Evolutionary conservation across 148 eudicot genomes (phyloP), one percentile per base, ranked within the genome.

Genomic region (Dysphania ambrosioides): DNA sequence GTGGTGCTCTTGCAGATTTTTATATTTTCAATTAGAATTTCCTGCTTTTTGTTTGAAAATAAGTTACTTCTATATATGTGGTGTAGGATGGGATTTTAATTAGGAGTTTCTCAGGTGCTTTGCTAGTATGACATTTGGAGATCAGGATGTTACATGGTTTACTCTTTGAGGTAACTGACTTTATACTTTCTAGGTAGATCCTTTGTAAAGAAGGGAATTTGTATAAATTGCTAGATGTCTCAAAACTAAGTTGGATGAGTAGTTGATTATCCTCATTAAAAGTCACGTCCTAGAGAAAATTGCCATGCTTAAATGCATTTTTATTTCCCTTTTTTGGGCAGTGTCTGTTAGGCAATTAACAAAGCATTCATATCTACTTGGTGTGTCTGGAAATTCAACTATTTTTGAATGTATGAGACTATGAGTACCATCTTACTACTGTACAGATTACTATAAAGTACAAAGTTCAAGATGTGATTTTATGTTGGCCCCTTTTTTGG

Each of bases 71-170:
- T 74, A 73, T 64, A 72, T 72, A 64, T 78, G 57, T 82, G 80
- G 69, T 85, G 82, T 85, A 83, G 82, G 84, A 53, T 76, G 84
- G 76, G 70, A 68, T 76, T 35, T 73, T 80, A 75, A 38, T 74
- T 79, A 69, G 72, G 73, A 75, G 75, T 80, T 76, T 66, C 57
- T 74, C 68, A 51, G 79, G 66, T 74, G 70, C 68, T 83, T 77
- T 83, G 78, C 83, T 74, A 81, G 62, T 83, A 71, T 67, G 75
- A 59, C 74, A 73, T 75, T 71, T 78, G 81, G 79, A 76, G 79
- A 75, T 80, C 72, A 78, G 76, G 79, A 71, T 72, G 79, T 82
- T 80, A 78, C 80, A 32, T 66, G 78, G 66, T 75, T 71, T 84
- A 72, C 75, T 47, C 71, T 68, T 78, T 78, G 64, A 83, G 88